phyloP scores from a whole-genome alignment of 371 early-diverging fungal genomes.

The Blakeslea trispora region DNA sequence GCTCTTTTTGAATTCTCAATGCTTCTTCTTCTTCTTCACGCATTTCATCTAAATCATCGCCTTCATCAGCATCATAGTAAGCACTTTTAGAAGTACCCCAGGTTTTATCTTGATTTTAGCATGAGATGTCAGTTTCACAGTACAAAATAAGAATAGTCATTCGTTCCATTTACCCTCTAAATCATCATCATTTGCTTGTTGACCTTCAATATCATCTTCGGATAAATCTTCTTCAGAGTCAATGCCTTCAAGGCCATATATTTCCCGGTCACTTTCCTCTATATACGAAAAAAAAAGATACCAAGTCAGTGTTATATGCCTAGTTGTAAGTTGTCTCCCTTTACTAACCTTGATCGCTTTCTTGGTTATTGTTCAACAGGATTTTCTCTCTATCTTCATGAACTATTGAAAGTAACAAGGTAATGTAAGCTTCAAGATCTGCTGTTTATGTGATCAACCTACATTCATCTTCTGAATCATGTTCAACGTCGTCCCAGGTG shows the following conservation, averaged over 20 bases:
- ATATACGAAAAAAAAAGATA: not conserved
- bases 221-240: slow-evolving; percentile 37
- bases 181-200: slow-evolving; percentile 50
- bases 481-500: slow-evolving; percentile 80
- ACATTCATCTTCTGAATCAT: slow-evolving; percentile 84
- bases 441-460: slow-evolving; percentile 21
- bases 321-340: slow-evolving; percentile 5
- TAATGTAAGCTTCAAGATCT: not conserved
- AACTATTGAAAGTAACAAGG: slow-evolving; percentile 41
- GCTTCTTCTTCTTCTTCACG: slow-evolving; percentile 93
- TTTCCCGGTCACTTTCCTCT: slow-evolving; percentile 60
- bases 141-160: not conserved
- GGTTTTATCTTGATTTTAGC: slow-evolving; percentile 31
- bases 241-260: slow-evolving; percentile 62
- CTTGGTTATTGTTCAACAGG: slow-evolving; percentile 55
- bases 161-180: slow-evolving; percentile 36
- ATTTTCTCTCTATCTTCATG: slow-evolving; percentile 60
- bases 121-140: no score
- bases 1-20: slow-evolving; percentile 81
- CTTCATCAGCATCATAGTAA: slow-evolving; percentile 83
- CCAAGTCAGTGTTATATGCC: no score
- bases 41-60: slow-evolving; percentile 72
- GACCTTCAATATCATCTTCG: slow-evolving; percentile 48
- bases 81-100: slow-evolving; percentile 75
- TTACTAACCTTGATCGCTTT: slow-evolving; percentile 37